A percentile compares a stretch with the other conserved stretches of the same genome.
Conservation (phyloP, 306 rosid species). For the Cercis canadensis region DNA sequence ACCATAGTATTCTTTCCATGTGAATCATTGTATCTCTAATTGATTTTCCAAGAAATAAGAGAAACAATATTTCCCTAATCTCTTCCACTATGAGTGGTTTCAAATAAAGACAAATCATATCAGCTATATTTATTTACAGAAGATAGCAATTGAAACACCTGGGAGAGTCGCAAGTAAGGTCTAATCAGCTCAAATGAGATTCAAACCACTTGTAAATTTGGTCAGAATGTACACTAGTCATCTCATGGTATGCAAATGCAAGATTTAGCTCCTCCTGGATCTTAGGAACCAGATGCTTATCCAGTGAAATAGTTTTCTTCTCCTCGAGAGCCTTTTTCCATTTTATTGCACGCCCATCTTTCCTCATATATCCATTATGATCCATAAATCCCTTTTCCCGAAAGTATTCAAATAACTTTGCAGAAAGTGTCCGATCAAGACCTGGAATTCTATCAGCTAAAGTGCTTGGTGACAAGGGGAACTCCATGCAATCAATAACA, state of each 20-base stretch:
- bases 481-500: conserved; percentile 80
- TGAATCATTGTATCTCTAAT: conserved; percentile 22
- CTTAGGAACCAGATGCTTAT: conserved; percentile 59
- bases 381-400: conserved; percentile 69
- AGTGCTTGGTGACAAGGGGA: conserved; percentile 61
- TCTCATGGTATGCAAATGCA: conserved; percentile 88
- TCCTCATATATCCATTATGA: conserved; percentile 76
- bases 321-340: conserved; percentile 65
- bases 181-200: conserved; percentile 61
- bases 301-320: conserved; percentile 43
- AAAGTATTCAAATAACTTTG: conserved; percentile 63
- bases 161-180: conserved; percentile 1
- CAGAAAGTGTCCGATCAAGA: conserved; percentile 62
- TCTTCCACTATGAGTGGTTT: conserved; percentile 10
- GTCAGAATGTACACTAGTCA: conserved; percentile 78
- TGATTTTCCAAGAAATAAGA: conserved; percentile 2
- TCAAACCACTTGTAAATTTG: conserved; percentile 77
- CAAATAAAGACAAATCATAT: conserved; percentile 11
- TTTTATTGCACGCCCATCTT: conserved; percentile 70
- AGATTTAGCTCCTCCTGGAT: conserved; percentile 92
- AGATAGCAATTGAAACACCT: conserved; percentile 13
- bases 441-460: conserved; percentile 83
- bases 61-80: conserved; percentile 26
- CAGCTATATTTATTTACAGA: conserved; percentile 21
- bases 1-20: conserved; percentile 26